Evolutionary conservation across 805 yeast species (phyloP), one percentile per base, ranked within the genome.

Genomic region (Starmerella bombicola): DNA sequence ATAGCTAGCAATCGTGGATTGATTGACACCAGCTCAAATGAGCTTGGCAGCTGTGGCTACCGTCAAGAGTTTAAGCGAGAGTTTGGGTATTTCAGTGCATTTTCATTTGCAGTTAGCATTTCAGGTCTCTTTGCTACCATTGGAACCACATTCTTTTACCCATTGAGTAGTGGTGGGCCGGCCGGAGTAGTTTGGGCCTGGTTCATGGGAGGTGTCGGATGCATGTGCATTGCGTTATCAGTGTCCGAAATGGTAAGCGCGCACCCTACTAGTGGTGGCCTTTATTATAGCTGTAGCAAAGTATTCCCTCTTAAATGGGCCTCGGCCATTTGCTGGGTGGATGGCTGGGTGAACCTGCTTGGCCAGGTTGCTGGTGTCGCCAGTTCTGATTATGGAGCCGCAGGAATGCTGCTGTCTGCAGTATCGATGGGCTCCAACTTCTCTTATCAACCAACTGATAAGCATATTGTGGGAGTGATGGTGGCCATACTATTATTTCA

Each of bases 231-330:
- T 36, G 80, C 80, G 38, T 60, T 70, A 16, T 46, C 78, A 12
- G 75, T 80, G 73, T 68, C 82, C 3, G 79, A 77, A 51, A 56
- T 77, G 45, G 81, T 78, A 1, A 69, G 77, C 28, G 72, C 84
- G 1, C 70, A 77, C 48, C 86, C 88, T 23, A 79, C 86, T 1
- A 71, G 80, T 18, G 86, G 86, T 38, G 86, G 86, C 10, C 61
- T 79, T 30, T 80, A 76, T 55, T 75, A 77, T 50, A 80, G 83
- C 22, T 53, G 57, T 40, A 41, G 53, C 17, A 43, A 42, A 33
- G 45, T 53, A 5, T 47, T 52, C 30, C 55, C 57, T 9, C 33
- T 34, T 16, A 63, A 66, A 30, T 60, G 69, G 52, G 73, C 71
- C 8, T 74, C 78, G 1, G 45, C 70, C 12, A 57, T 70, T 40